A percentile compares a stretch with the other conserved stretches of the same genome.
Evolutionary conservation across 169 alveolate species (phyloP).

Genomic region (Cryptosporidium canis): DNA sequence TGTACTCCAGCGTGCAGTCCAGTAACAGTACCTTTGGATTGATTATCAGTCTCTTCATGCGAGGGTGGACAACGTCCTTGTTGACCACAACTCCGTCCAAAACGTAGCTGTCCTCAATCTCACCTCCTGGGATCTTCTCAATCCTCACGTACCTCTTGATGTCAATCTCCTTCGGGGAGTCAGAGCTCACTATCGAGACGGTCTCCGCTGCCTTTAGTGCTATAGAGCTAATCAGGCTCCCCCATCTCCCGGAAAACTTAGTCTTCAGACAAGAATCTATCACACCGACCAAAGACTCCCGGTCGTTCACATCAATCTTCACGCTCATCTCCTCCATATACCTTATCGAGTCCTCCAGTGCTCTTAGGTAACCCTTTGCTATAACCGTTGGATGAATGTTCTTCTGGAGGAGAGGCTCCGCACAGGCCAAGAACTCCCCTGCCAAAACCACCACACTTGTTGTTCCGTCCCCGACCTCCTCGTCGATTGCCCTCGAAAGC

Average conservation of each 20-base stretch:
- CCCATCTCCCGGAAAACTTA: constrained; percentile 94
- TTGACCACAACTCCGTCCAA: constrained; percentile 97
- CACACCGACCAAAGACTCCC: constrained; percentile 84
- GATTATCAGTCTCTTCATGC: constrained; percentile 92
- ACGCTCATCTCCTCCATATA: constrained; percentile 89
- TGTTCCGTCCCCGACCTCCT: constrained; percentile 99
- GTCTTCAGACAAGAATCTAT: constrained; percentile 90
- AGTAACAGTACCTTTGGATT: constrained; percentile 94
- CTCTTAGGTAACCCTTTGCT: constrained; percentile 93
- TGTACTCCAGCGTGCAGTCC: constrained; percentile 98
- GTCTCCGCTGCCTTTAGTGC: constrained; percentile 94
- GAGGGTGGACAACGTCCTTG: constrained; percentile 98
- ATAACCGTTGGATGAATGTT: constrained; percentile 96
- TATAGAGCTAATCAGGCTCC: constrained; percentile 89
- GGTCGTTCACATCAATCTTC: constrained; percentile 86
- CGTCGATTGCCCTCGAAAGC: constrained; percentile 96
- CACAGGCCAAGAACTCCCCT: constrained; percentile 97
- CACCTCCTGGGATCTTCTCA: constrained; percentile 99
- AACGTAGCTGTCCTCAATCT: constrained; percentile 93
- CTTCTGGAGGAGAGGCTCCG: constrained; percentile 95
- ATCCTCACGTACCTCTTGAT: constrained; percentile 95
- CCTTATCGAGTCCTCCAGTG: constrained; percentile 89
- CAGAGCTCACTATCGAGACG: constrained; percentile 82
- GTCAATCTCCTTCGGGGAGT: constrained; percentile 91
- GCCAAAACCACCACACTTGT: constrained; percentile 99